Evolutionary conservation across 2,329 filamentous ascomycete genomes (phyloP), one percentile per base, ranked within the genome.

Genomic region (Fusarium siculi): DNA sequence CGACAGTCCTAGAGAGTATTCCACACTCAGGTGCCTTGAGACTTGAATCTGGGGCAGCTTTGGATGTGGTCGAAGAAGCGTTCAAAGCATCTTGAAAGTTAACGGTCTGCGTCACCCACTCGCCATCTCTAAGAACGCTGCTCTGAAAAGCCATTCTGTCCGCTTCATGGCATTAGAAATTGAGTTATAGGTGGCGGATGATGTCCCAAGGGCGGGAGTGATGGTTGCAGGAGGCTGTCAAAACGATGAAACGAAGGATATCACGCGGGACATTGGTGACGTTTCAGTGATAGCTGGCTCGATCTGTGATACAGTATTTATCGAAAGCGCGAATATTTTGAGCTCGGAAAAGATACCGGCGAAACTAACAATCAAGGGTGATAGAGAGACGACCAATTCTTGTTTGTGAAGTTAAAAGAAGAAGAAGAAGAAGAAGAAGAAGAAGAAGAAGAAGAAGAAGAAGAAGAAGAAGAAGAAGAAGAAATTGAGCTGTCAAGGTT

Each of bases 1-100:
- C 85, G 36, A 97, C 80, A 0, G 95, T 97, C 77, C 89, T 91
- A 2, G 94, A 94, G 50, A 98, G 85, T 37, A 98, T 79, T 8
- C 94, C 96, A 67, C 91, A 88, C 25, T 81, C 83, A 10, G 92
- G 90, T 36, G 84, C 82, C 56, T 82, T 63, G 77, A 81, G 77
- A 56, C 71, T 79, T 37, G 76, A 80, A 25, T 77, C 79, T 37
- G 79, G 76, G 10, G 78, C 61, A 46, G 74, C 75, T 66, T 79
- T 83, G 65, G 79, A 77, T 56, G 70, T 75, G 44, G 76, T 76
- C 44, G 77, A 73, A 58, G 82, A 82, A 46, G 80, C 82, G 53
- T 82, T 83, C 54, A 87, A 77, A 47, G 85, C 80, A 56, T 81
- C 81, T 69, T 84, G 75, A 63, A 87, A 70, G 67, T 84, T 81